Percentiles rank a stretch among this genome's conserved stretches.
Evolutionary conservation across 1,139 yeast species (phyloP).

Genomic region (Lodderomyces oxycetoniae): DNA sequence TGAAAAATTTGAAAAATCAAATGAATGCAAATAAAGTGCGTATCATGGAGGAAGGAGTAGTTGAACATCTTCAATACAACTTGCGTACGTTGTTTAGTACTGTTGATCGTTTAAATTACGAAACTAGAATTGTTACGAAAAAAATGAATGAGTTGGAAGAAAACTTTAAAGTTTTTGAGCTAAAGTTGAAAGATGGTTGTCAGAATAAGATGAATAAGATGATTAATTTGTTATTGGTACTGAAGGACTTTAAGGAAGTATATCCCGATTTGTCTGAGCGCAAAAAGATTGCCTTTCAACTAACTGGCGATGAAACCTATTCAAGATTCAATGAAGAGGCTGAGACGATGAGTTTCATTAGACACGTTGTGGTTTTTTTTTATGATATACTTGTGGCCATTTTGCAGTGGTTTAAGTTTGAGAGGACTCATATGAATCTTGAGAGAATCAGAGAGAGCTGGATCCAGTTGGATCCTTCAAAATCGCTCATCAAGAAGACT

Average conservation of each 20-base stretch:
- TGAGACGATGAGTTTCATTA: slow-evolving; percentile 16
- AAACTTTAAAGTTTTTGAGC: slow-evolving; percentile 45
- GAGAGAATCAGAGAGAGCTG: slow-evolving; percentile 43
- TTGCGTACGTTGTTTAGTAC: slow-evolving; percentile 62
- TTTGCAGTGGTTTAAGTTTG: slow-evolving; percentile 32
- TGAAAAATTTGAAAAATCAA: slow-evolving; percentile 26
- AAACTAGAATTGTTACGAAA: slow-evolving; percentile 64
- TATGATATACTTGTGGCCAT: slow-evolving; percentile 30
- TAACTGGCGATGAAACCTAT: slow-evolving; percentile 20
- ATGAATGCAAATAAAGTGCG: slow-evolving; percentile 28
- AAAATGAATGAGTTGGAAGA: slow-evolving; percentile 82
- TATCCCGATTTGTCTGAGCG: slow-evolving; percentile 29
- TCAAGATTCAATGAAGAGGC: slow-evolving; percentile 4
- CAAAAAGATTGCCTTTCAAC: slow-evolving; percentile 23
- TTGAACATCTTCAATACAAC: slow-evolving; percentile 40
- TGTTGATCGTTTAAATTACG: slow-evolving; percentile 76
- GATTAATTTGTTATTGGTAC: slow-evolving; percentile 35
- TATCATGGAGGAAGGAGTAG: slow-evolving; percentile 31
- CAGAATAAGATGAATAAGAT: slow-evolving; percentile 23
- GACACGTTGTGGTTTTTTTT: slow-evolving; percentile 24
- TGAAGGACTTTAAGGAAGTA: slow-evolving; percentile 31
- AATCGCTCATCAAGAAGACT: slow-evolving; percentile 35
- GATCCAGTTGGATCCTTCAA: slow-evolving; percentile 43
- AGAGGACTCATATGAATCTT: slow-evolving; percentile 39
- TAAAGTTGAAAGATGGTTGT: slow-evolving; percentile 31